A percentile compares a stretch with the other conserved stretches of the same genome.
Conservation (phyloP, 2,329 filamentous ascomycete genomes). For the Orbilia quercus region DNA sequence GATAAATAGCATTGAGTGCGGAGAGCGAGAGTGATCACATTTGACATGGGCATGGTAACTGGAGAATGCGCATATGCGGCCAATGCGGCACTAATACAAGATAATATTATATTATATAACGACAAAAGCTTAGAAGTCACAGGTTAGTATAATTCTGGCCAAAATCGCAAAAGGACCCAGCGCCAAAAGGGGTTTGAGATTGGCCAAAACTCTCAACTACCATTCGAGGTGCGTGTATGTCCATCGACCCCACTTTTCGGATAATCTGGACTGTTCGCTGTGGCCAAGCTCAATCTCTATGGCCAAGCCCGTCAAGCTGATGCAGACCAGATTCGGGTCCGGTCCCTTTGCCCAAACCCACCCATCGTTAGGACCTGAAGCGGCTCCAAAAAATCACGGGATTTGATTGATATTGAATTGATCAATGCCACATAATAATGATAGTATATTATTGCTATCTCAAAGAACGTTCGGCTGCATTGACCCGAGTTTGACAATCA, state of each 20-base stretch:
- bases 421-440: too few species aligned
- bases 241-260: constrained; percentile 54
- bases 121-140: neutral
- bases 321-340: neutral
- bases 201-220: too few species aligned
- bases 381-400: neutral
- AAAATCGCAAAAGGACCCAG: constrained; percentile 14
- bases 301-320: neutral
- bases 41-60: too few species aligned
- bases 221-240: constrained; percentile 17
- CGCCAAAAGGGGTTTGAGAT: neutral
- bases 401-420: neutral
- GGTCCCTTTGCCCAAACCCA: too few species aligned
- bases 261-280: constrained; percentile 33
- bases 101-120: too few species aligned
- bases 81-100: neutral
- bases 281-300: constrained; percentile 16
- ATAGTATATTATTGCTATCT: too few species aligned
- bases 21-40: too few species aligned
- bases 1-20: too few species aligned
- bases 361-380: neutral
- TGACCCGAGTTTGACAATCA: constrained; percentile 9
- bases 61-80: constrained; percentile 7
- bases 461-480: too few species aligned
- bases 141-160: neutral